phyloP scores from a whole-genome alignment of 169 alveolate species.

The Prorocentrum cordatum region DNA sequence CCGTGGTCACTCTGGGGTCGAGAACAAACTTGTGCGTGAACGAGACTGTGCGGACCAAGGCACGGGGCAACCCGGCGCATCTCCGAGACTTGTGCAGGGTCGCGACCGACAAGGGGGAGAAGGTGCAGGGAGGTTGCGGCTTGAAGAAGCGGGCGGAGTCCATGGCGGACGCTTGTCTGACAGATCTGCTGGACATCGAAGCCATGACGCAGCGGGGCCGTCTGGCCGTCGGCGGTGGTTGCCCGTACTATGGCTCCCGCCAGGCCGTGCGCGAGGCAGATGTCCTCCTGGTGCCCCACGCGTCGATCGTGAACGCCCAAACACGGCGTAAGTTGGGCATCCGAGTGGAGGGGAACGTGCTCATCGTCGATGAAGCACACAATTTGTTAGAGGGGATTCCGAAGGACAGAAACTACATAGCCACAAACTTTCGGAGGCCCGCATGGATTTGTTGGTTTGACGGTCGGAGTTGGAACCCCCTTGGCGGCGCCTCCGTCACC shows the following conservation, averaged over 20 bases:
- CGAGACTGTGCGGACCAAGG: neutral
- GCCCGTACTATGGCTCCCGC: slow-evolving; percentile 22
- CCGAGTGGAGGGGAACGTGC: slow-evolving; percentile 12
- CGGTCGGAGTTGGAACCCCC: neutral
- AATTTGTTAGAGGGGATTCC: no score
- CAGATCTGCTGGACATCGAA: slow-evolving; percentile 22
- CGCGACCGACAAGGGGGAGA: neutral
- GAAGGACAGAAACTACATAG: no score
- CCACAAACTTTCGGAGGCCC: no score
- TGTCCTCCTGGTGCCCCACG: slow-evolving; percentile 42
- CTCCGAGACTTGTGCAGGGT: neutral
- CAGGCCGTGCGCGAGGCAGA: slow-evolving; percentile 29
- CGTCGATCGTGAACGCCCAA: slow-evolving; percentile 44
- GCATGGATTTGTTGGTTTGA: neutral
- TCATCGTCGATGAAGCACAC: slow-evolving; percentile 54
- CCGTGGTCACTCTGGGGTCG: slow-evolving; percentile 42
- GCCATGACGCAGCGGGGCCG: slow-evolving; percentile 53
- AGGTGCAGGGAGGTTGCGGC: neutral
- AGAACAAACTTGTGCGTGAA: slow-evolving; percentile 7
- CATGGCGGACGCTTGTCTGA: neutral
- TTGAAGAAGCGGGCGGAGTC: slow-evolving; percentile 22
- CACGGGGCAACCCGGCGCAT: neutral
- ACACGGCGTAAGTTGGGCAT: neutral
- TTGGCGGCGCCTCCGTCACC: no score
- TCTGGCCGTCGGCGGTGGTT: slow-evolving; percentile 45